Percentiles rank a stretch among this genome's conserved stretches.
Evolutionary conservation across 2,329 filamentous ascomycete species (phyloP).

Genomic region (Teratosphaeria gauchensis): DNA sequence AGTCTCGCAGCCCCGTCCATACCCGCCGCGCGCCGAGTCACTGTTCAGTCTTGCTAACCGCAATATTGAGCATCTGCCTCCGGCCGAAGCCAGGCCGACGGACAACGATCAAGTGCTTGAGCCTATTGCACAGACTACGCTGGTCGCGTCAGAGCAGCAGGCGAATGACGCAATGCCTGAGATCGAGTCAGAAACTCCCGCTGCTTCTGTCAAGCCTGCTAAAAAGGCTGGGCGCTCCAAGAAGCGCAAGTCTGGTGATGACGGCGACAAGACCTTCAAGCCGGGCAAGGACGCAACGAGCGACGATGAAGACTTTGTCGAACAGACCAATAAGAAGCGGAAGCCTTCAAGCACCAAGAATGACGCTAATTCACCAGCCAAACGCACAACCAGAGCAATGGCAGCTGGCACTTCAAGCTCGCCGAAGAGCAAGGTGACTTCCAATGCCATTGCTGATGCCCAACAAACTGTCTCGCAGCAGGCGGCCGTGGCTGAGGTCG

Average conservation of each 20-base stretch:
- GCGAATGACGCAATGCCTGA: constrained; percentile 13
- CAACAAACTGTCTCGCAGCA: neutral
- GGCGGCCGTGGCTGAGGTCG: neutral
- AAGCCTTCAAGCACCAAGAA: constrained; percentile 8
- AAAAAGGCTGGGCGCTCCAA: constrained; percentile 14
- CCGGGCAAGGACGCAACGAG: constrained; percentile 13
- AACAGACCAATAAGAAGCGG: constrained; percentile 22
- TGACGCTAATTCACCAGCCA: constrained; percentile 3
- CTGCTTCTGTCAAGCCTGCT: constrained; percentile 14
- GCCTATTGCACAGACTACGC: neutral
- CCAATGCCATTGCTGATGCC: neutral
- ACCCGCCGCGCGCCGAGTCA: constrained; percentile 14
- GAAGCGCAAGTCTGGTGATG: constrained; percentile 21
- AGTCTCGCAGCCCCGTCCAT: constrained; percentile 8
- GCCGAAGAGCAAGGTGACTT: constrained; percentile 8
- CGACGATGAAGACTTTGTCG: constrained; percentile 17
- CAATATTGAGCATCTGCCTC: constrained; percentile 5
- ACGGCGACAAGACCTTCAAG: constrained; percentile 15
- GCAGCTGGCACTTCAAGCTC: constrained; percentile 8
- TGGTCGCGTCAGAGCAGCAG: neutral
- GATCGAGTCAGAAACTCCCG: constrained; percentile 20
- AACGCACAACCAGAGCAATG: neutral
- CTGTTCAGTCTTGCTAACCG: constrained; percentile 14
- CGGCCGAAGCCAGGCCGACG: neutral
- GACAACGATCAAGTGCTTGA: neutral